Conservation (phyloP, 2,329 filamentous ascomycete genomes). For the Hortaea sp. region DNA sequence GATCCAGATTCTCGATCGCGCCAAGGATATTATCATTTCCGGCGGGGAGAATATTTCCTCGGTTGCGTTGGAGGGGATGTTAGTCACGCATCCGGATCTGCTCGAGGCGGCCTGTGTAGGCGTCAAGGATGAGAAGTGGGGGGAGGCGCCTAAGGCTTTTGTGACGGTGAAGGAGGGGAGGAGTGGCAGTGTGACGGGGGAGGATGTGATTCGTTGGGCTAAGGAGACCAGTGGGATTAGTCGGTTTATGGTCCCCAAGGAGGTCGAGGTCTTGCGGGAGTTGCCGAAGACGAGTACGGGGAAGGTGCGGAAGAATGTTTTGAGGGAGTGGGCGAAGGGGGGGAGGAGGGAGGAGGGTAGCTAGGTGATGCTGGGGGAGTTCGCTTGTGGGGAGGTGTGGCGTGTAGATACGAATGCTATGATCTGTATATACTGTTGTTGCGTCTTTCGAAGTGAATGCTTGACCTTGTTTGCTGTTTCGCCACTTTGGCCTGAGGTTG, state of each 20-base stretch:
- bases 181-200: conserved; percentile 37
- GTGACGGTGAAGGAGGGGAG: conserved; percentile 68
- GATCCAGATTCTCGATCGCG: conserved; percentile 82
- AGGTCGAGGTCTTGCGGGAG: conserved; percentile 71
- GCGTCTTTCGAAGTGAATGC: neutral
- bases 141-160: conserved; percentile 90
- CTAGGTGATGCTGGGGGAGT: neutral
- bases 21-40: conserved; percentile 97
- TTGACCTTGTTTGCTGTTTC: too few species aligned
- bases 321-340: conserved; percentile 74
- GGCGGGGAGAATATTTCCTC: conserved; percentile 96
- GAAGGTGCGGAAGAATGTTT: conserved; percentile 89
- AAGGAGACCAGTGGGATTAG: conserved; percentile 71
- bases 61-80: conserved; percentile 80
- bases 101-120: conserved; percentile 88
- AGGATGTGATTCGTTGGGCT: conserved; percentile 77
- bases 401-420: neutral
- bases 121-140: conserved; percentile 82
- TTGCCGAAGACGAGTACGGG: conserved; percentile 95
- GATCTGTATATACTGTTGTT: neutral
- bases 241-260: conserved; percentile 73
- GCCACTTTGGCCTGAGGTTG: too few species aligned
- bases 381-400: too few species aligned
- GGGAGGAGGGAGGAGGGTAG: conserved; percentile 22
- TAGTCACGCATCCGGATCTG: conserved; percentile 77